Evolutionary conservation across 1,284 basidiomycete genomes (phyloP).

Genomic region (Malassezia psittaci): DNA sequence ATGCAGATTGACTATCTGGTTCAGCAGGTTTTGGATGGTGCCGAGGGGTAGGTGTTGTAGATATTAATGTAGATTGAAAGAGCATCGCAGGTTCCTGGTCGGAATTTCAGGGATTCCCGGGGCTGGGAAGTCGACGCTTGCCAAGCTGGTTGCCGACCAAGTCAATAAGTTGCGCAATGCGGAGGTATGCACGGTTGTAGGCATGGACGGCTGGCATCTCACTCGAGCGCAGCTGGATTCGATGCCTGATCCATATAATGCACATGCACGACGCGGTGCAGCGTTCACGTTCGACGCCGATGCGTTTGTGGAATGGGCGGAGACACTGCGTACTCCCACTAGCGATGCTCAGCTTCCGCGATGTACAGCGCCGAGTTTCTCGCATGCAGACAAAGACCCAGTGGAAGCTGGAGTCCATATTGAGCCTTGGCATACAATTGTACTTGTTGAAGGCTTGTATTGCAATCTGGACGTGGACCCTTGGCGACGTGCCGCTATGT

Average conservation of each 20-base stretch:
- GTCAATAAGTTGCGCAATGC: not conserved
- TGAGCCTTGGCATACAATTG: conserved; percentile 58
- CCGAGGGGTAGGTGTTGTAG: not conserved
- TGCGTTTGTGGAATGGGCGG: conserved; percentile 32
- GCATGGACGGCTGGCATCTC: conserved; percentile 74
- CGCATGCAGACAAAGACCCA: conserved; percentile 57
- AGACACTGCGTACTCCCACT: conserved; percentile 2
- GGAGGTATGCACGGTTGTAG: conserved; percentile 53
- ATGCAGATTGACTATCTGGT: not conserved
- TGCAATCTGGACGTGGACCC: conserved; percentile 61
- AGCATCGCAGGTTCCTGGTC: conserved; percentile 53
- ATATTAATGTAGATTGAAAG: not conserved
- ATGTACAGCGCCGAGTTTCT: conserved; percentile 55
- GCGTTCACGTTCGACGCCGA: conserved; percentile 42
- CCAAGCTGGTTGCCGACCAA: conserved; percentile 51
- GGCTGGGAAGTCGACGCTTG: conserved; percentile 69
- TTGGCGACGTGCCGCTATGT: conserved; percentile 61
- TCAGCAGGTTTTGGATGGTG: not conserved
- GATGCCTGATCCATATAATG: conserved; percentile 55
- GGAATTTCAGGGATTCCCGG: conserved; percentile 70
- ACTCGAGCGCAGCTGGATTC: conserved; percentile 54
- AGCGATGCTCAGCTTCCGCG: not conserved
- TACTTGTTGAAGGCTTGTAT: conserved; percentile 77
- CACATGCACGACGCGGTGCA: conserved; percentile 37
- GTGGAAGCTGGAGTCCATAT: conserved; percentile 53